A percentile compares a stretch with the other conserved stretches of the same genome.
Conservation (phyloP, 257 asterid genomes). For the Nicotiana sylvestris region DNA sequence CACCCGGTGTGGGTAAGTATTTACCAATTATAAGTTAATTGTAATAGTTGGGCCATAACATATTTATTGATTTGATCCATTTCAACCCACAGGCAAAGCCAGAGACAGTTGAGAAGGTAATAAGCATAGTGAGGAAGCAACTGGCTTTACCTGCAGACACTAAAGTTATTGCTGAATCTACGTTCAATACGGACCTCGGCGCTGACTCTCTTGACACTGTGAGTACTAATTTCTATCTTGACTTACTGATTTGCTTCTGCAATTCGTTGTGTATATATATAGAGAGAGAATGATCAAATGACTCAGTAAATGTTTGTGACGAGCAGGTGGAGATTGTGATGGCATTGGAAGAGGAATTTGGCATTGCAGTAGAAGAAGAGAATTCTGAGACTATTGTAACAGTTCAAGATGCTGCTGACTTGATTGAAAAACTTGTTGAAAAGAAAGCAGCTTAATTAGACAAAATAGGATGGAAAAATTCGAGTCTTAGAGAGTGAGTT, state of each 20-base stretch:
- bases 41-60: background rate
- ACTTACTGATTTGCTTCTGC: background rate
- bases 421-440: constrained; percentile 56
- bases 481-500: background rate
- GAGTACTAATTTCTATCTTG: background rate
- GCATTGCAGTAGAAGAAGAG: constrained; percentile 65
- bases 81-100: constrained; percentile 41
- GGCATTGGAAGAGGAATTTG: constrained; percentile 72
- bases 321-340: constrained; percentile 79
- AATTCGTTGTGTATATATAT: no score
- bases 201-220: constrained; percentile 89
- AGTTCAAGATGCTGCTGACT: constrained; percentile 75
- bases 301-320: background rate
- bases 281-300: background rate
- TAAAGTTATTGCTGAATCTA: constrained; percentile 45
- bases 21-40: no score
- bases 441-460: constrained; percentile 23
- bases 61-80: background rate
- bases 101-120: constrained; percentile 65
- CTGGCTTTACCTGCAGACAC: constrained; percentile 52
- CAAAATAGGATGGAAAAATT: background rate
- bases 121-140: constrained; percentile 59
- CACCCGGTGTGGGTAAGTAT: no score
- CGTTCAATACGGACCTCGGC: constrained; percentile 48
- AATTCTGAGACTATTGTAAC: constrained; percentile 60